These are phyloP conservation scores for Furculomyces boomerangus DNA, from an alignment of 371 early-diverging fungal species.

Conservation along the genomic window DNA sequence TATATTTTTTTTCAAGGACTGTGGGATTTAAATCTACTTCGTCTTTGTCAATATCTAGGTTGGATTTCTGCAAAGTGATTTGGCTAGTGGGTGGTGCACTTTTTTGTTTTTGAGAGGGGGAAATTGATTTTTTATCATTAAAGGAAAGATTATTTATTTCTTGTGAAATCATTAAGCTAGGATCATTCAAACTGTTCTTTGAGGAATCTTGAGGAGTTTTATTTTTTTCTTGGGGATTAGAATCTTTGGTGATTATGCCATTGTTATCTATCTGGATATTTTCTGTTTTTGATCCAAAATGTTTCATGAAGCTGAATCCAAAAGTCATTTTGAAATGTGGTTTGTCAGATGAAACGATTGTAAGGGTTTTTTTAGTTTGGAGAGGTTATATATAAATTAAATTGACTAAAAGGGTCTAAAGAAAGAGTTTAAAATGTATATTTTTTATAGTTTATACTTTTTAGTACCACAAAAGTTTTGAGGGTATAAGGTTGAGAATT, in stretches of 20 bases:
- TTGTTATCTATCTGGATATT: not conserved
- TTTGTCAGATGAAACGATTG: too few species aligned
- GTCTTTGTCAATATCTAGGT: not conserved
- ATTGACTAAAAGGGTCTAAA: too few species aligned
- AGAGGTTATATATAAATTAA: too few species aligned
- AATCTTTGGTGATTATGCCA: not conserved
- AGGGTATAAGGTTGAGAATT: too few species aligned
- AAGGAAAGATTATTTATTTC: not conserved
- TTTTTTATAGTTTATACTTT: too few species aligned
- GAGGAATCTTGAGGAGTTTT: not conserved
- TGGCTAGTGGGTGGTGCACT: not conserved
- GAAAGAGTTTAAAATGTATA: too few species aligned
- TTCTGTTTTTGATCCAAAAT: not conserved
- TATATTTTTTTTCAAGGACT: conserved; percentile 4
- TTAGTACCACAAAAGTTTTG: too few species aligned
- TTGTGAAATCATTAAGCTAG: not conserved
- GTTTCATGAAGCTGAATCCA: not conserved
- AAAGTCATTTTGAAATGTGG: not conserved
- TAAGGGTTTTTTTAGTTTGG: too few species aligned
- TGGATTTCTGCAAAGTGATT: not conserved
- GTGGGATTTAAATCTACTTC: not conserved
- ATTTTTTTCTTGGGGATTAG: not conserved
- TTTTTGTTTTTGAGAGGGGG: not conserved
- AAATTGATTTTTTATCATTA: not conserved
- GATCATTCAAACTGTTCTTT: not conserved